Conservation (phyloP, 192 early-diverging fungal genomes). For the Linnemannia zychae region DNA sequence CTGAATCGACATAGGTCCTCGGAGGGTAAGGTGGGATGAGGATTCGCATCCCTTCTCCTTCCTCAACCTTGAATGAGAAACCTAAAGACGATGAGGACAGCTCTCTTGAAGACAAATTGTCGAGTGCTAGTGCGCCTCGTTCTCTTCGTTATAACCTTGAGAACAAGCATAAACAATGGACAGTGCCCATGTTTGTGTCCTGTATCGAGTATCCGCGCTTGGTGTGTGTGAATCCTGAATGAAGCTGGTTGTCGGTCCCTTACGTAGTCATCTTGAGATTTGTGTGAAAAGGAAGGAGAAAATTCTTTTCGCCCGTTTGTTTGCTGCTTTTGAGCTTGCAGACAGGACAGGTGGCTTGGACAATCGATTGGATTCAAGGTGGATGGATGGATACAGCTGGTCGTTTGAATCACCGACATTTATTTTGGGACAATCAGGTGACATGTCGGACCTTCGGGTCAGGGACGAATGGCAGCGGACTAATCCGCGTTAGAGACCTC, state of each 20-base stretch:
- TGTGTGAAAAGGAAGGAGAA: constrained; percentile 57
- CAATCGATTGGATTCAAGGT: constrained; percentile 22
- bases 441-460: background rate
- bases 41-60: background rate
- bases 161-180: constrained; percentile 34
- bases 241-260: constrained; percentile 35
- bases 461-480: no score
- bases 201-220: constrained; percentile 39
- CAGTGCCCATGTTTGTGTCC: constrained; percentile 8
- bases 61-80: background rate
- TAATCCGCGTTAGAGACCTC: no score
- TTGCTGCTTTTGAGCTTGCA: constrained; percentile 14
- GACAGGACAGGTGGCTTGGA: background rate
- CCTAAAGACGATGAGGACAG: background rate
- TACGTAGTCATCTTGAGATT: constrained; percentile 61
- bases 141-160: constrained; percentile 33
- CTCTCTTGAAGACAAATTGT: background rate
- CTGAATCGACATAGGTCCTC: constrained; percentile 2
- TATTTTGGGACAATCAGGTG: background rate
- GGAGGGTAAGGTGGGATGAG: background rate
- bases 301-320: constrained; percentile 44
- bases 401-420: background rate
- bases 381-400: background rate
- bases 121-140: background rate
- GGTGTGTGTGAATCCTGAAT: constrained; percentile 10